Evolutionary conservation across 768 basidiomycete species (phyloP), one percentile per base, ranked within the genome.

Genomic region (Podaxis sp.): DNA sequence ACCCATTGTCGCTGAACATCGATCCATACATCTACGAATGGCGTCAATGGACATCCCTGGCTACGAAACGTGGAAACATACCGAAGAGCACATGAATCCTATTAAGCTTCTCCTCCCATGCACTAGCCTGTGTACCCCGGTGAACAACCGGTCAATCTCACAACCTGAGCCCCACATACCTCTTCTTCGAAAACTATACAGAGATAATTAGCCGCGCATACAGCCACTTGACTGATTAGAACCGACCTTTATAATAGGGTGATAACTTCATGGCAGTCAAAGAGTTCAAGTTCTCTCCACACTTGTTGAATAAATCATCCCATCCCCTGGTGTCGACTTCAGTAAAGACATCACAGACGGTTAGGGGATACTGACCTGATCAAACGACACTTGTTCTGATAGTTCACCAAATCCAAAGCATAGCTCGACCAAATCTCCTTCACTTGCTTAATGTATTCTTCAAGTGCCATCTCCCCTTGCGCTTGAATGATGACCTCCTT

Each of bases 1-100:
- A 99, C 97, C 97, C 97, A 99, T 79, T 99, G 97, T 6, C 97
- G 87, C 69, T 99, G 97, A 15, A 99, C 97, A 68, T 99, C 97
- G 67, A 99, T 97, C 97, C 97, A 99, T 40, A 98, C 91, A 75
- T 99, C 93, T 94, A 66, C n/a, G 15, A 46, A 49, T 49, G 11
- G 37, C 5, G 50, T 64, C 50, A 73, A 56, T 47, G 33, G 51
- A 43, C 47, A 41, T 59, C 43, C 36, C 27, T 33, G 57, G 25
- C 8, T 12, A 29, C n/a, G 1, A 37, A 37, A 43, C 9, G 5
- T n/a, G 15, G 11, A 1, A 1, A 71, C 82, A 68, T 64, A 93
- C 93, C 96, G 70, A 99, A 98, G 9, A 99, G 83, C 36, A 97
- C 95, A 68, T 98, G 96, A 40, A 98, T 90, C 41, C 95, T 85